Evolutionary conservation across 2,329 filamentous ascomycete genomes (phyloP).

Genomic region (Remersonia thermophila): DNA sequence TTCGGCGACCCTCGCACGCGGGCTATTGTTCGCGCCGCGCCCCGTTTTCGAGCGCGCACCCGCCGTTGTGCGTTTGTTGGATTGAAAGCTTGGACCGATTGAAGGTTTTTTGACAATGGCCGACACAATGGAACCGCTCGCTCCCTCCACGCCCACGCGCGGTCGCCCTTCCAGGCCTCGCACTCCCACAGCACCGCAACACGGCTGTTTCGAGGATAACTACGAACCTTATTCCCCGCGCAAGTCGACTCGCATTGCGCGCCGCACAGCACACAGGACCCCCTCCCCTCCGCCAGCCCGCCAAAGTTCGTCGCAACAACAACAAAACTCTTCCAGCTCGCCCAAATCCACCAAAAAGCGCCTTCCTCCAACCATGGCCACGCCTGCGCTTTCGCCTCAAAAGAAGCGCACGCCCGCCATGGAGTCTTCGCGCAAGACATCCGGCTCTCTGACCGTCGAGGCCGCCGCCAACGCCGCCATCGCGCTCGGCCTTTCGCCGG

Average conservation of each 20-base stretch:
- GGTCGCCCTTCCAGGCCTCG: conserved; percentile 38
- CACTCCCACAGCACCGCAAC: conserved; percentile 57
- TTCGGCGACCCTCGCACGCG: neutral
- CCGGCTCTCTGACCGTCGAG: conserved; percentile 33
- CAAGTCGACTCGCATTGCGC: conserved; percentile 53
- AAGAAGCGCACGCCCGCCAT: conserved; percentile 38
- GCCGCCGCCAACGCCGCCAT: conserved; percentile 31
- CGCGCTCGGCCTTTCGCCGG: conserved; percentile 25
- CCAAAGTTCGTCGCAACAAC: conserved; percentile 16
- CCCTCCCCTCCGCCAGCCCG: conserved; percentile 31
- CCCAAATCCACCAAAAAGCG: conserved; percentile 18
- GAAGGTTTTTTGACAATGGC: conserved; percentile 3
- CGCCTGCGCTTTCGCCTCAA: conserved; percentile 34
- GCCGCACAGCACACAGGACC: conserved; percentile 40
- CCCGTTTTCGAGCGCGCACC: neutral
- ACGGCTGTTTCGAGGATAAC: conserved; percentile 47
- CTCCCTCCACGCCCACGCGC: conserved; percentile 43
- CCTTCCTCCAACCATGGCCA: conserved; percentile 23
- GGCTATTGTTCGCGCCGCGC: neutral
- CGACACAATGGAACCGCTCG: conserved; percentile 25
- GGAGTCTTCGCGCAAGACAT: conserved; percentile 36
- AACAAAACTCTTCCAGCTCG: conserved; percentile 18
- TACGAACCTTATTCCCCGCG: conserved; percentile 64
- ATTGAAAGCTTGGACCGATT: neutral
- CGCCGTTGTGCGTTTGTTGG: neutral